Conservation (phyloP, 495 filamentous ascomycete genomes). For the Neurospora africana region DNA sequence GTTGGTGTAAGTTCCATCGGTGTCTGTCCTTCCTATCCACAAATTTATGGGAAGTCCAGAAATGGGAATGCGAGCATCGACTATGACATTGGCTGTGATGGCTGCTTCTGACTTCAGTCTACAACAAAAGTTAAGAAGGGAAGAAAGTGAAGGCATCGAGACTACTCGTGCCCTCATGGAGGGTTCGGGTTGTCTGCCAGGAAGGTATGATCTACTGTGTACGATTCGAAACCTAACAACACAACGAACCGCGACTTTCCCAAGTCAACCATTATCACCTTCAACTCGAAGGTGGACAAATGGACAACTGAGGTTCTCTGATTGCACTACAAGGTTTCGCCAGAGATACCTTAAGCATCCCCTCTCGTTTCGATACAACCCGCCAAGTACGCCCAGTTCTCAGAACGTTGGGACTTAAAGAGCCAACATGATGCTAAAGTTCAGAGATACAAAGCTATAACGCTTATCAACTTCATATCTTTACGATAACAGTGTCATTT, state of each 20-base stretch:
- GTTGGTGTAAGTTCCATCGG: not conserved
- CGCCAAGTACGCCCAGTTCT: not conserved
- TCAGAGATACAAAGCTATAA: not conserved
- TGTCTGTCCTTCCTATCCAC: not conserved
- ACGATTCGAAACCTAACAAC: not conserved
- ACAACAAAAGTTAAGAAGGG: not conserved
- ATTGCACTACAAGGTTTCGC: not conserved
- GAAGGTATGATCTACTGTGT: not conserved
- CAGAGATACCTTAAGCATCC: not conserved
- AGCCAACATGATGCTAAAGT: not conserved
- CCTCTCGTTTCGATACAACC: not conserved
- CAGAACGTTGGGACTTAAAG: not conserved
- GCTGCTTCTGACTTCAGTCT: not conserved
- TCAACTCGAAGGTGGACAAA: not conserved
- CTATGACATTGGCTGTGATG: not conserved
- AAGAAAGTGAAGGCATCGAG: not conserved
- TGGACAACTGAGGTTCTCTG: not conserved
- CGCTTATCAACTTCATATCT: not conserved
- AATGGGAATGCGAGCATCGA: not conserved
- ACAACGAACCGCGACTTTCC: not conserved
- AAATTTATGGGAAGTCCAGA: not conserved
- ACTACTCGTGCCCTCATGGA: not conserved
- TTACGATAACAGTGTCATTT: not conserved
- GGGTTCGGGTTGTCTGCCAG: not conserved
- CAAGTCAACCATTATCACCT: not conserved